Evolutionary conservation across 1,284 basidiomycete species (phyloP).

Genomic region (Chalciporus sp.): DNA sequence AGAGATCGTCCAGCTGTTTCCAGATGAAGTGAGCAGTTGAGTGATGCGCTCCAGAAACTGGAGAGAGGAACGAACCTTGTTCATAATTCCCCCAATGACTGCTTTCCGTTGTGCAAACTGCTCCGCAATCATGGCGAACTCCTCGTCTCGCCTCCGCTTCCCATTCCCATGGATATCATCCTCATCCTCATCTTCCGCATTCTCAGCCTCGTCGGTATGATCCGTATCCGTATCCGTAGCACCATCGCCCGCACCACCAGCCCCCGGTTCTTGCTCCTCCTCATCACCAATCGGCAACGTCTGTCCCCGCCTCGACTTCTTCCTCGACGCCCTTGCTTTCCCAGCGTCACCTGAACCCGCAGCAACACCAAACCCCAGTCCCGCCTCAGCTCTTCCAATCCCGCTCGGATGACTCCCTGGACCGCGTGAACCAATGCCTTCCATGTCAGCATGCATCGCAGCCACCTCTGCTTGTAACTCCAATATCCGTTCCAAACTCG

Average conservation of each 20-base stretch:
- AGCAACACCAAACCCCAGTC: background rate
- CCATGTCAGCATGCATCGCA: constrained; percentile 72
- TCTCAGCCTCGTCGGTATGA: constrained; percentile 37
- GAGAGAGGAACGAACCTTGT: constrained; percentile 49
- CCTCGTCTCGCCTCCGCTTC: constrained; percentile 54
- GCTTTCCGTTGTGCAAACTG: constrained; percentile 69
- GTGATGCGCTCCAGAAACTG: background rate
- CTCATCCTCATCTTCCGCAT: constrained; percentile 51
- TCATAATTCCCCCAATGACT: constrained; percentile 70
- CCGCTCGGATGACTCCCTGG: constrained; percentile 22
- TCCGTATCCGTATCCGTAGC: constrained; percentile 29
- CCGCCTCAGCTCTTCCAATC: constrained; percentile 22
- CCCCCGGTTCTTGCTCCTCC: constrained; percentile 22
- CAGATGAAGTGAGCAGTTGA: background rate
- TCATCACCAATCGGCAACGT: constrained; percentile 32
- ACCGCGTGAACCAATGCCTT: constrained; percentile 49
- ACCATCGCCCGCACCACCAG: background rate
- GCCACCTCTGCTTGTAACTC: constrained; percentile 72
- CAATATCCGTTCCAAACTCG: constrained; percentile 62
- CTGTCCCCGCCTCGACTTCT: constrained; percentile 21
- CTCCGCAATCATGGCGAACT: constrained; percentile 64
- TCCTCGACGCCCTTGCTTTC: constrained; percentile 4
- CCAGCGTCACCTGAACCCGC: constrained; percentile 5
- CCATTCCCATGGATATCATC: constrained; percentile 42
- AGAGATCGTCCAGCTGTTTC: constrained; percentile 47